Evolutionary conservation across 306 rosid species (phyloP).

Genomic region (Ziziphus jujuba): DNA sequence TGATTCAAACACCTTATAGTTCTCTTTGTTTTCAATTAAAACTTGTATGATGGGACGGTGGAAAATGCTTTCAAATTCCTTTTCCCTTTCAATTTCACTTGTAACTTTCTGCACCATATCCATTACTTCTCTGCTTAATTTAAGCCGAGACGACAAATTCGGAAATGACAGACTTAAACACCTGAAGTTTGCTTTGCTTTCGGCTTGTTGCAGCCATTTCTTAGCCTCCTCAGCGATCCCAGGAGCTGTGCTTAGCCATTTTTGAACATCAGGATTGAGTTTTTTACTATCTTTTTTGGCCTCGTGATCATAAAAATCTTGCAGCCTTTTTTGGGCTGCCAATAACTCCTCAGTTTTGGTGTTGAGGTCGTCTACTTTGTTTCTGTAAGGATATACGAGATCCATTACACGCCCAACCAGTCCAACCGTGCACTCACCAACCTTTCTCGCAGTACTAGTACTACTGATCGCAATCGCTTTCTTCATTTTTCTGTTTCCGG

Average conservation of each 20-base stretch:
- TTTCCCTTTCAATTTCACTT: too few species aligned
- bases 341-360: not conserved
- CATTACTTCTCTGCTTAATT: not conserved
- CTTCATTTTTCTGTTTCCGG: too few species aligned
- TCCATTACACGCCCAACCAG: not conserved
- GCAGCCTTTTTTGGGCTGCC: not conserved
- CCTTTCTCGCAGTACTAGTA: too few species aligned
- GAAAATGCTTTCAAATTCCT: not conserved
- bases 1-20: not conserved
- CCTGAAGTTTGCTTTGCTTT: not conserved
- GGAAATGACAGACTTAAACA: not conserved
- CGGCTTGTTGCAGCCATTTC: too few species aligned
- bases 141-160: not conserved
- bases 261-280: not conserved
- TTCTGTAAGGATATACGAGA: not conserved
- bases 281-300: not conserved
- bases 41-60: not conserved
- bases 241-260: not conserved
- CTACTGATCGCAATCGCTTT: too few species aligned
- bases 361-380: not conserved
- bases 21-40: not conserved
- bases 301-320: not conserved
- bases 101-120: not conserved
- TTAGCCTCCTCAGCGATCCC: not conserved
- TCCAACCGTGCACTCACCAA: not conserved